Evolutionary conservation across 352 stramenopile genomes (phyloP).

Genomic region (Pythium vanterpoolii): DNA sequence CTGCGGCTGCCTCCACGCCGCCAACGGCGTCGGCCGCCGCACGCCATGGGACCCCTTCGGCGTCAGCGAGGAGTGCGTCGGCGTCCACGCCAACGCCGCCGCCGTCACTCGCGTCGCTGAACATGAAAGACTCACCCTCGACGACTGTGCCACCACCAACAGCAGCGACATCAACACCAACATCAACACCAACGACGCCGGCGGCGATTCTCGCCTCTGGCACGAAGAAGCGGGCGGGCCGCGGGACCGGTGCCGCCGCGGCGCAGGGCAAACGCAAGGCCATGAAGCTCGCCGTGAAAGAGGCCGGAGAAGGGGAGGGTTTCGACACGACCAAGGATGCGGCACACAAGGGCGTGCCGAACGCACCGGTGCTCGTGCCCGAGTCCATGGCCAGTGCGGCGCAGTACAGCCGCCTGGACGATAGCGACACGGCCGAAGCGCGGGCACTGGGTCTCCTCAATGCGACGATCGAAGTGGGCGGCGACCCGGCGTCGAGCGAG

Average conservation of each 20-base stretch:
- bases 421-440: conserved; percentile 49
- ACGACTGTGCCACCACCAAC: background rate
- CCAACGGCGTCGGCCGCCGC: background rate
- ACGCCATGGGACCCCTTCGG: background rate
- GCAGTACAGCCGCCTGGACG: conserved; percentile 65
- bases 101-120: background rate
- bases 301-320: background rate
- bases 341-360: conserved; percentile 15
- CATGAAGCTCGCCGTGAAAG: conserved; percentile 4
- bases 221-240: conserved; percentile 16
- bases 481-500: conserved; percentile 40
- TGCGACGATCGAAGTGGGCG: conserved; percentile 36
- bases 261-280: conserved; percentile 14
- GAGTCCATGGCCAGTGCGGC: background rate
- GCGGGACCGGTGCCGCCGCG: conserved; percentile 14
- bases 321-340: conserved; percentile 2
- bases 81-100: background rate
- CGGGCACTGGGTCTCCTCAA: conserved; percentile 47
- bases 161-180: background rate
- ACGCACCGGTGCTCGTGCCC: conserved; percentile 9
- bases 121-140: background rate
- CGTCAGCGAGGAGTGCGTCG: background rate
- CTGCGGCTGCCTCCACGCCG: too few relatives aligned
- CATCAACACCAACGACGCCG: background rate
- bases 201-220: conserved; percentile 9